A percentile compares a stretch with the other conserved stretches of the same genome.
Conservation (phyloP, 257 asterid genomes). For the Lycium ferocissimum region DNA sequence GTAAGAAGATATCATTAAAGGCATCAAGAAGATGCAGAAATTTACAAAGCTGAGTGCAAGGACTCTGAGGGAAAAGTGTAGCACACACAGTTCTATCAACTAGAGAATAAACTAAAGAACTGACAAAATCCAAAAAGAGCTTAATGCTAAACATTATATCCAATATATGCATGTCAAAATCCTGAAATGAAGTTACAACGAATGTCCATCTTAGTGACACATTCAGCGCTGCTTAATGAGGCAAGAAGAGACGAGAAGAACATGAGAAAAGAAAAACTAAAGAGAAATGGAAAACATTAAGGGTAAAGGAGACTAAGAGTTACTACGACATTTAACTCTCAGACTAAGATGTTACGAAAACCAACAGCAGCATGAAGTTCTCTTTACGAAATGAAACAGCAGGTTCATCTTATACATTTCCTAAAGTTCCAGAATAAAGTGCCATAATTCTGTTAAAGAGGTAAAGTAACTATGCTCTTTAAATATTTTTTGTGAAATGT, state of each 20-base stretch:
- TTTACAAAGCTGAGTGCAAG: no score
- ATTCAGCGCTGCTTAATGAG: neutral
- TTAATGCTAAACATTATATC: no score
- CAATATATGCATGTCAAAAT: neutral
- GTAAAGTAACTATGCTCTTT: neutral
- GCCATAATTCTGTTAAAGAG: neutral
- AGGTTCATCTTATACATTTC: neutral
- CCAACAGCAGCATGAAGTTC: neutral
- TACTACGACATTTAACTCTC: neutral
- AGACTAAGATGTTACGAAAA: conserved; percentile 1
- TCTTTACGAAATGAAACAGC: neutral
- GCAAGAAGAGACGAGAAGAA: neutral
- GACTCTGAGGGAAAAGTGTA: no score
- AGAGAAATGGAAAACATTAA: neutral
- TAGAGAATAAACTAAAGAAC: no score
- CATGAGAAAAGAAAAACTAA: neutral
- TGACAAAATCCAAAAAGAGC: no score
- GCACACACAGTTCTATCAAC: no score
- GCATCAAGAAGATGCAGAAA: no score
- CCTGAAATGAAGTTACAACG: neutral
- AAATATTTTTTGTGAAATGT: neutral
- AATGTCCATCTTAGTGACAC: neutral
- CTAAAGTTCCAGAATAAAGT: neutral
- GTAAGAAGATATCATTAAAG: no score
- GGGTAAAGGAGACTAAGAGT: neutral